Percentiles rank a stretch among this genome's conserved stretches.
phyloP scores from a whole-genome alignment of 2,329 filamentous ascomycete species.

The Epichloe sylvatica region DNA sequence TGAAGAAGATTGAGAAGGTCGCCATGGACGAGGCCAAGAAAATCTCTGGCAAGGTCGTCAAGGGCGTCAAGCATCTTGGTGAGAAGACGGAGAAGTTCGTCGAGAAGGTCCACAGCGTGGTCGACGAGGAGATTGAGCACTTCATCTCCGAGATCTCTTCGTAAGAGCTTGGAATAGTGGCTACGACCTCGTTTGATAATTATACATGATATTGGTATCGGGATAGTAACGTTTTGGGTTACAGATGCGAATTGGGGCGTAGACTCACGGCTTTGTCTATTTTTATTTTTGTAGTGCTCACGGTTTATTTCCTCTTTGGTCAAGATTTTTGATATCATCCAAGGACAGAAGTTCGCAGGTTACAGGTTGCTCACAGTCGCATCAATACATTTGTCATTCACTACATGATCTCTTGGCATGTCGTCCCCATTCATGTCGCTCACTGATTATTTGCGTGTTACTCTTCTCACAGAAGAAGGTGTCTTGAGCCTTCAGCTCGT shows the following conservation, averaged over 20 bases:
- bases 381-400: conserved; percentile 6
- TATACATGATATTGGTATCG: background rate
- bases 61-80: conserved; percentile 37
- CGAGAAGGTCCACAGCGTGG: conserved; percentile 47
- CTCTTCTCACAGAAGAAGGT: background rate
- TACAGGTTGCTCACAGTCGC: conserved; percentile 1
- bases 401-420: too few relatives aligned
- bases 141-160: conserved; percentile 39
- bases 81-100: conserved; percentile 47
- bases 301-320: conserved; percentile 2
- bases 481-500: background rate
- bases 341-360: background rate
- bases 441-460: background rate
- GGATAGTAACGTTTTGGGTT: conserved; percentile 13
- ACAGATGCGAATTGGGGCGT: conserved; percentile 9
- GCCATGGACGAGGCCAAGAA: conserved; percentile 48
- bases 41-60: conserved; percentile 40
- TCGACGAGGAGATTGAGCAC: conserved; percentile 47
- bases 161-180: conserved; percentile 14
- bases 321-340: background rate
- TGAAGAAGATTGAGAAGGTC: conserved; percentile 47
- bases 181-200: background rate
- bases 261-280: conserved; percentile 7
- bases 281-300: conserved; percentile 3
- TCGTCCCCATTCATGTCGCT: background rate